These are phyloP conservation scores for Kwoniella dendrophila DNA, from an alignment of 768 basidiomycete species.

Conservation along the genomic window DNA sequence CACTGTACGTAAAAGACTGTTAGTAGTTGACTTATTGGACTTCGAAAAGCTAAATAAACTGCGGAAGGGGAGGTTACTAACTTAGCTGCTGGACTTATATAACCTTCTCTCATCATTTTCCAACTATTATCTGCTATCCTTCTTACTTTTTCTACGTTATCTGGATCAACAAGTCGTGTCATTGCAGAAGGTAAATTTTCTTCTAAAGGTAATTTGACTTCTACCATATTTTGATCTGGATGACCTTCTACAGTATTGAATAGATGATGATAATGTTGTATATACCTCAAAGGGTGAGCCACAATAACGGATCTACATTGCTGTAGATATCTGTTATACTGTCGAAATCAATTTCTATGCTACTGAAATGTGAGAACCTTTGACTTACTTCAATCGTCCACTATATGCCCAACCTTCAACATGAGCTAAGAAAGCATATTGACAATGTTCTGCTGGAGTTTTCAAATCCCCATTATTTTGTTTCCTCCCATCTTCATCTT, in stretches of 20 bases:
- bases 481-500: constrained; percentile 33
- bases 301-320: constrained; percentile 40
- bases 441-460: constrained; percentile 43
- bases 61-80: constrained; percentile 23
- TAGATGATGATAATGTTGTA: constrained; percentile 46
- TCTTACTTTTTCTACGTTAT: constrained; percentile 25
- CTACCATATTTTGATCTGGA: constrained; percentile 39
- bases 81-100: constrained; percentile 42
- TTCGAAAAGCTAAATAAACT: background rate
- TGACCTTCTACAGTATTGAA: constrained; percentile 25
- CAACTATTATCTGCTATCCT: constrained; percentile 37
- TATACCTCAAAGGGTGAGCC: constrained; percentile 34
- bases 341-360: background rate
- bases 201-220: constrained; percentile 34
- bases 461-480: constrained; percentile 37
- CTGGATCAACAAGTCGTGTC: constrained; percentile 23
- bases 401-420: constrained; percentile 51
- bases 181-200: constrained; percentile 35
- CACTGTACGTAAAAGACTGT: constrained; percentile 14
- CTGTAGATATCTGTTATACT: constrained; percentile 33
- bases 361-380: background rate
- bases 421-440: constrained; percentile 47
- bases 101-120: constrained; percentile 32
- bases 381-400: constrained; percentile 48
- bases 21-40: background rate